phyloP scores from a whole-genome alignment of 1,139 yeast genomes.

The Arxiozyma slooffiae region DNA sequence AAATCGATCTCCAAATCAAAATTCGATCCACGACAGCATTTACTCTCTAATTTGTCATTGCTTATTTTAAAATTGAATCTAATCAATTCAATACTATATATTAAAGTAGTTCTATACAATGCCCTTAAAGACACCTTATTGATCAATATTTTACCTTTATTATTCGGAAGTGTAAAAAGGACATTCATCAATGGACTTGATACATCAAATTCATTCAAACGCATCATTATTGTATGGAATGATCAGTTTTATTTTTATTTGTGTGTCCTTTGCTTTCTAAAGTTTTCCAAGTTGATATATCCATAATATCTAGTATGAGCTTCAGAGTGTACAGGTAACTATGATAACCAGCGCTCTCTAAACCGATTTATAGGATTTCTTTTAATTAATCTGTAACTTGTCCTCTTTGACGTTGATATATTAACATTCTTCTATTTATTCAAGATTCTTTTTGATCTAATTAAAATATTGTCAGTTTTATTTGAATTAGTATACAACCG shows the following conservation, averaged over 20 bases:
- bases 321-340: constrained; percentile 86
- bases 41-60: constrained; percentile 78
- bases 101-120: constrained; percentile 76
- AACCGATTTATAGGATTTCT: constrained; percentile 69
- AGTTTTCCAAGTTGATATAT: not conserved
- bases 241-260: constrained; percentile 17
- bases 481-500: not conserved
- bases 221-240: constrained; percentile 39
- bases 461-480: constrained; percentile 10
- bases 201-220: constrained; percentile 43
- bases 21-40: constrained; percentile 96
- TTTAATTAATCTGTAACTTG: constrained; percentile 41
- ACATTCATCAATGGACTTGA: constrained; percentile 13
- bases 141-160: constrained; percentile 43
- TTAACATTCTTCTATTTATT: constrained; percentile 21
- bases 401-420: constrained; percentile 38
- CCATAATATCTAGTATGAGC: constrained; percentile 39
- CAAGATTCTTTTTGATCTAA: constrained; percentile 17
- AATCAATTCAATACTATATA: constrained; percentile 83
- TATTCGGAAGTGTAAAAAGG: constrained; percentile 17
- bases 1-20: constrained; percentile 52
- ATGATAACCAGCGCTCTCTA: constrained; percentile 97
- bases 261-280: constrained; percentile 2
- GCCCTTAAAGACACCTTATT: constrained; percentile 77
- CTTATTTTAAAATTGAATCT: constrained; percentile 90